phyloP scores from a whole-genome alignment of 1,139 yeast species.

The Meyerozyma smithsonii region DNA sequence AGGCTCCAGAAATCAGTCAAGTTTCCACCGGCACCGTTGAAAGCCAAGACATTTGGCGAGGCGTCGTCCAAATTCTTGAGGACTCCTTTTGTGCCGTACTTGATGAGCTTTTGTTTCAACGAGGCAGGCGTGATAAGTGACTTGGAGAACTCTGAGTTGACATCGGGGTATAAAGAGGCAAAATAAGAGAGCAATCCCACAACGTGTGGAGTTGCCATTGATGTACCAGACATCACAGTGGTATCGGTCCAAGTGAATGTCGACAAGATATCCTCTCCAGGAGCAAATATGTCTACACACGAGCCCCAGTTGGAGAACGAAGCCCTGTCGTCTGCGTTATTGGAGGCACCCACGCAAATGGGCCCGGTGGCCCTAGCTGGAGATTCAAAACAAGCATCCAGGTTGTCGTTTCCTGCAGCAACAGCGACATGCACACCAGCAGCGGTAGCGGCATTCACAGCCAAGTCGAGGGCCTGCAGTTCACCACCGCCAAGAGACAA shows the following conservation, averaged over 20 bases:
- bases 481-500: slow-evolving; percentile 43
- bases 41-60: slow-evolving; percentile 22
- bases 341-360: slow-evolving; percentile 42
- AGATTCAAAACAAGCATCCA: slow-evolving; percentile 39
- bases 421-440: slow-evolving; percentile 42
- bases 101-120: slow-evolving; percentile 33
- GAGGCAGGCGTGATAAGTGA: slow-evolving; percentile 25
- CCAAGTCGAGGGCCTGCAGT: slow-evolving; percentile 38
- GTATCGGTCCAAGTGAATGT: slow-evolving; percentile 36
- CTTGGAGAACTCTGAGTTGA: slow-evolving; percentile 28
- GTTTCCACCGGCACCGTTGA: slow-evolving; percentile 22
- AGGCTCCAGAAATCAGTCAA: slow-evolving; percentile 19
- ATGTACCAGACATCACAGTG: slow-evolving; percentile 37
- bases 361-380: slow-evolving; percentile 42
- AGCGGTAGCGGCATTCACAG: slow-evolving; percentile 37
- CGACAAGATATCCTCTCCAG: slow-evolving; percentile 39
- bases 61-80: slow-evolving; percentile 19
- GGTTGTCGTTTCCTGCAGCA: slow-evolving; percentile 44
- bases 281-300: slow-evolving; percentile 44
- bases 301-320: slow-evolving; percentile 41
- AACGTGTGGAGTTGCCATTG: slow-evolving; percentile 44
- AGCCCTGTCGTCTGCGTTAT: slow-evolving; percentile 33
- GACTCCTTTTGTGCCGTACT: slow-evolving; percentile 31
- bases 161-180: slow-evolving; percentile 38
- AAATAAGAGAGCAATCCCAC: slow-evolving; percentile 39